phyloP scores from a whole-genome alignment of 2,329 filamentous ascomycete species.

The Pseudogymnoascus sp. region DNA sequence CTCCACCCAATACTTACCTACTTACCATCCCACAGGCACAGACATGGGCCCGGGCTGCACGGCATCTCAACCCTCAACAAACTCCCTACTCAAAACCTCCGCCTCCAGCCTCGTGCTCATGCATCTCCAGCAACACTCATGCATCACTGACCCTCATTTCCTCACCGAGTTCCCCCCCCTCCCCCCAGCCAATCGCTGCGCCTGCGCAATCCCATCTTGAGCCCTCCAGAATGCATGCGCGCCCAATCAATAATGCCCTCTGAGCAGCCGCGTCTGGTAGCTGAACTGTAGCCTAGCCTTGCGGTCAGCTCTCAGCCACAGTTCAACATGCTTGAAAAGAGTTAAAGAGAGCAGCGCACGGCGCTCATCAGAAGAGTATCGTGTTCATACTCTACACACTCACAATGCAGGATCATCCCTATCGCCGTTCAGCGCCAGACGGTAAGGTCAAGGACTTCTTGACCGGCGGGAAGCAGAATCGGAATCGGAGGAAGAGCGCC shows the following conservation, averaged over 20 bases:
- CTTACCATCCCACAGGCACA: too few relatives aligned
- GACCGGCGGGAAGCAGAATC: background rate
- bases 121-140: background rate
- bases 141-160: background rate
- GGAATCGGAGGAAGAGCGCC: background rate
- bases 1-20: background rate
- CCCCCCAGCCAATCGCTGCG: background rate
- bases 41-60: background rate
- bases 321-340: background rate
- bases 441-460: background rate
- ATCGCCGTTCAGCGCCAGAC: background rate
- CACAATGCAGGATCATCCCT: background rate
- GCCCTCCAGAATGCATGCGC: background rate
- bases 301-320: background rate
- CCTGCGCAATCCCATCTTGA: background rate
- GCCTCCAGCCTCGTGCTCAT: too few relatives aligned
- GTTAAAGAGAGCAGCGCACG: background rate
- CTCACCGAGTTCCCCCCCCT: background rate
- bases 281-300: slow-evolving; percentile 6
- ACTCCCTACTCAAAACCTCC: background rate
- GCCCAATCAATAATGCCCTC: slow-evolving; percentile 4
- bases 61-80: background rate
- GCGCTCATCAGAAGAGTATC: background rate
- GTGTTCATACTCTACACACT: background rate
- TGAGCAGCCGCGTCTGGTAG: background rate